Evolutionary conservation across 2,329 filamentous ascomycete genomes (phyloP).

Genomic region (Pseudogymnoascus sp.): DNA sequence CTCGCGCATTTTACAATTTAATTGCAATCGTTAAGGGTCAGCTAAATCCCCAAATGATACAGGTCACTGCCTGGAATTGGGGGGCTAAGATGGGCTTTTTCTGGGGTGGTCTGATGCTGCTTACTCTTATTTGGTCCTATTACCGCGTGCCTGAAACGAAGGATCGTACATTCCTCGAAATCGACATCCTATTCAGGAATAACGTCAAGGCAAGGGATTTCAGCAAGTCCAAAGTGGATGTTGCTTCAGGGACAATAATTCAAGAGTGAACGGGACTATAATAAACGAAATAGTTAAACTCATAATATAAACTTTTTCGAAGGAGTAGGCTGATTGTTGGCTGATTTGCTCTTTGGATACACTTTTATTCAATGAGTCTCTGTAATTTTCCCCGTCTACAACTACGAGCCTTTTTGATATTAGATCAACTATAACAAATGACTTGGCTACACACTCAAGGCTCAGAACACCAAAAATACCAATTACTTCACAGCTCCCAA

Average conservation of each 20-base stretch:
- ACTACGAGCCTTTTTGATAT: neutral
- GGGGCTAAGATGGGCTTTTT: constrained; percentile 33
- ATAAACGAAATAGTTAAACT: neutral
- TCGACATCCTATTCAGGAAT: constrained; percentile 36
- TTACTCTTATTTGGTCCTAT: constrained; percentile 34
- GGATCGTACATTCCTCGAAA: constrained; percentile 34
- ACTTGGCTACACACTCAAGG: neutral
- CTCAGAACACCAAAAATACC: neutral
- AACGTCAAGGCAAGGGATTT: constrained; percentile 33
- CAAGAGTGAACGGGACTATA: neutral
- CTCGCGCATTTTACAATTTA: constrained; percentile 32
- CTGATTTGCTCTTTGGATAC: neutral
- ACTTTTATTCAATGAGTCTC: neutral
- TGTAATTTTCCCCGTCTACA: neutral
- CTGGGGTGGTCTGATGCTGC: constrained; percentile 30
- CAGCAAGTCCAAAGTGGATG: constrained; percentile 26
- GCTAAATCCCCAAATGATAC: constrained; percentile 21
- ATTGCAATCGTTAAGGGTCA: constrained; percentile 27
- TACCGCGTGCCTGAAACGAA: constrained; percentile 37
- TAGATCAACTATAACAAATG: neutral
- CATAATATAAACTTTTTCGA: neutral
- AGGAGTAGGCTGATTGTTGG: neutral
- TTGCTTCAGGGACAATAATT: neutral
- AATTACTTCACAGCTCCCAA: constrained; percentile 20
- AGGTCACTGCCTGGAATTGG: constrained; percentile 24